Percentiles rank a stretch among this genome's conserved stretches.
Evolutionary conservation across 2,329 filamentous ascomycete species (phyloP).

Genomic region (Escovopsis sp.): DNA sequence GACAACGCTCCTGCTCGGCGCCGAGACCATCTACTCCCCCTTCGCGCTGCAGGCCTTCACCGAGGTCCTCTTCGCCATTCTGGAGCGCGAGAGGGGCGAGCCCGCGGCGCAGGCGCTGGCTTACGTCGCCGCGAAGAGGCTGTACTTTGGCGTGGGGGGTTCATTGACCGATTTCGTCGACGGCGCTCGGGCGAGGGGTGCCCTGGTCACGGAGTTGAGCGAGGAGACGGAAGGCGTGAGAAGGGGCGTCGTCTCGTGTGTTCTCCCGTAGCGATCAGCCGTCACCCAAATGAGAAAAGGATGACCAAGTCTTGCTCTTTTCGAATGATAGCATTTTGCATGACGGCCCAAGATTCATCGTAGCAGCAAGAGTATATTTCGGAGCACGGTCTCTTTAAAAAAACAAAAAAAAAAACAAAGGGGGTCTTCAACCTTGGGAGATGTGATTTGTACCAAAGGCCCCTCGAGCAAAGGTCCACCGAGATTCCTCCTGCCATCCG

Average conservation of each 20-base stretch:
- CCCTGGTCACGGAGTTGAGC: constrained; percentile 32
- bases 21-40: constrained; percentile 74
- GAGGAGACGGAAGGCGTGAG: constrained; percentile 48
- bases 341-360: neutral
- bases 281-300: neutral
- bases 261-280: constrained; percentile 13
- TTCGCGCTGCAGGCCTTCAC: constrained; percentile 55
- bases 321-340: neutral
- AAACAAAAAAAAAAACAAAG: neutral
- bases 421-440: neutral
- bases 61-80: constrained; percentile 45
- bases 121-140: constrained; percentile 59
- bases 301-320: neutral
- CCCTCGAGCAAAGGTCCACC: neutral
- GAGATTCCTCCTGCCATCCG: neutral
- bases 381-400: neutral
- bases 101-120: constrained; percentile 37
- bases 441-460: neutral
- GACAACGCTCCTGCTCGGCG: constrained; percentile 47
- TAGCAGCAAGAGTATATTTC: neutral
- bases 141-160: constrained; percentile 76
- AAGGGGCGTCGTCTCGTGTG: constrained; percentile 43
- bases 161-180: constrained; percentile 62
- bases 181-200: constrained; percentile 33
- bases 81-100: constrained; percentile 28